Base-by-base conservation (phyloP, 2,329 filamentous ascomycete genomes). In the Colletotrichum tropicicola region DNA sequence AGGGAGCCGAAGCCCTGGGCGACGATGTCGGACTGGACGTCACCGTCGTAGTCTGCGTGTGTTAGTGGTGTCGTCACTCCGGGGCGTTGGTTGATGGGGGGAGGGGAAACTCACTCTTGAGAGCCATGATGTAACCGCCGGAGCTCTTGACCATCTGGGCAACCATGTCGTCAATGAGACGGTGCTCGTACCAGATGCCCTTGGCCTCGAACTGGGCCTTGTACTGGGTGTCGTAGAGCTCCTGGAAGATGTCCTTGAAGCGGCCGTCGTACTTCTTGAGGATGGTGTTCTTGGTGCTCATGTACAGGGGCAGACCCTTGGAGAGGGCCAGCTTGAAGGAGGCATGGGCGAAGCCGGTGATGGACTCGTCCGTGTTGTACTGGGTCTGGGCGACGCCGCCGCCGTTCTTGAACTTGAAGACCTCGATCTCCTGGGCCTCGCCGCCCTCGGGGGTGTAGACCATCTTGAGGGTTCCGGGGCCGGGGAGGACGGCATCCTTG, bases 251-350 rank as follows among this genome's bases (percentile, higher is more conserved):
- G 77, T 99, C 96, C 90, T 98, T 98, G 89, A 99, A 99, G 73
- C 92, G 89, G 56, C 96, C 96, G 77, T 99, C 96, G 83, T 99
- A 99, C 81, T 94, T 95, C 87, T 99, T 99, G 72, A 99, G 85
- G 73, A 99, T 99, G 72, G 96, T 99, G 87, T 98, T 98, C 91
- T 99, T 99, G 82, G 96, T 99, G 87, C 93, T 97, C 95, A 98
- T 97, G 86, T 98, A 99, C 74, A 99, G 86, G n/a, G 96, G 96
- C 70, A 97, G 85, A 69, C 85, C 85, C 88, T 97, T 96, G 80
- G 89, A 85, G 47, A 98, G 83, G 32, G 96, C 95, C 71, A 98
- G 89, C 89, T 98, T 97, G 89, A 99, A 98, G 72, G 91, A 94
- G 68, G 96, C 92, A 78, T 98, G 96, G 61, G 96, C 96, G 75